Percentiles rank a stretch among this genome's conserved stretches.
phyloP scores from a whole-genome alignment of 768 basidiomycete genomes.

The Guyanaporus albipodus region DNA sequence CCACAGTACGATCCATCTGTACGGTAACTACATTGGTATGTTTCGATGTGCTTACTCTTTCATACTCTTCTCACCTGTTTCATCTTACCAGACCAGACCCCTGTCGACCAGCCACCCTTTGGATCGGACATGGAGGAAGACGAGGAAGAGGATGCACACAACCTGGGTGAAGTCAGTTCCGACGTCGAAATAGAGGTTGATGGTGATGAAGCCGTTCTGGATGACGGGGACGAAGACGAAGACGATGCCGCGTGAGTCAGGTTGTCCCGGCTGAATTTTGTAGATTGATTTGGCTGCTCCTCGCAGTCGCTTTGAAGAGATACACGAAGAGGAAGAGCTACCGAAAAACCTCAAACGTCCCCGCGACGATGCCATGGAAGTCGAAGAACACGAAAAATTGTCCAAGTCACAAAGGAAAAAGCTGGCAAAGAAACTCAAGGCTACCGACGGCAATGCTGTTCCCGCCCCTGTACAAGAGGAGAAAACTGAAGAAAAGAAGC shows the following conservation, averaged over 20 bases:
- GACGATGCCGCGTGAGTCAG: slow-evolving; percentile 40
- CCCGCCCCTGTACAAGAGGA: slow-evolving; percentile 24
- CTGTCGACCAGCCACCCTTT: slow-evolving; percentile 46
- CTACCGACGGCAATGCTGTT: slow-evolving; percentile 45
- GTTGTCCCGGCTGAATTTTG: neutral
- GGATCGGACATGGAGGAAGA: slow-evolving; percentile 48
- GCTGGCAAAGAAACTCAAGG: slow-evolving; percentile 70
- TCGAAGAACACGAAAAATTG: slow-evolving; percentile 36
- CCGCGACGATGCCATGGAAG: slow-evolving; percentile 56
- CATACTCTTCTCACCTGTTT: neutral
- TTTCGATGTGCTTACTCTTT: neutral
- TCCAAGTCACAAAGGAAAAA: slow-evolving; percentile 59
- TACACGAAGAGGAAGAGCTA: slow-evolving; percentile 36
- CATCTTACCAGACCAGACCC: slow-evolving; percentile 46
- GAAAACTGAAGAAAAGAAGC: slow-evolving; percentile 34
- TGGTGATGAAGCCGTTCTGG: slow-evolving; percentile 54
- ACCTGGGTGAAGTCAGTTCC: slow-evolving; percentile 74
- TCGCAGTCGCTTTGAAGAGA: slow-evolving; percentile 66
- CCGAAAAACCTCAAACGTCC: slow-evolving; percentile 62
- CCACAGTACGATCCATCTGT: slow-evolving; percentile 64
- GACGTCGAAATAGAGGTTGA: slow-evolving; percentile 81
- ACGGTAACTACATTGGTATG: slow-evolving; percentile 81
- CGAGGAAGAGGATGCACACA: slow-evolving; percentile 42
- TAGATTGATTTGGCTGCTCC: neutral
- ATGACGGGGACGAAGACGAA: slow-evolving; percentile 40